Conservation (phyloP, 2,329 filamentous ascomycete species). For the Aspergillus novofumigatus region DNA sequence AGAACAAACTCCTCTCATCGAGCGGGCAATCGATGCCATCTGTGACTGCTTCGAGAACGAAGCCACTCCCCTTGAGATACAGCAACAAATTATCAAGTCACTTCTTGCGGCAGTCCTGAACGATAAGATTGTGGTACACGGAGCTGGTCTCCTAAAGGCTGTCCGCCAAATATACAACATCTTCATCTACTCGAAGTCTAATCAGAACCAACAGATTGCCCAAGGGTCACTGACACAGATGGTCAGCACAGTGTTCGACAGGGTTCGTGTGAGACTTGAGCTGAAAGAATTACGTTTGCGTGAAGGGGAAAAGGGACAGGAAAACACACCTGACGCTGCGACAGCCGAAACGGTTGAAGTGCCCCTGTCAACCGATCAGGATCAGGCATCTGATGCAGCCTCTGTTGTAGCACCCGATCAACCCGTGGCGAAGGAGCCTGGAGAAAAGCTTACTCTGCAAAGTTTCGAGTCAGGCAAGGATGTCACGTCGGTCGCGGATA, state of each 20-base stretch:
- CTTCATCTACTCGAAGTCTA: slow-evolving; percentile 90
- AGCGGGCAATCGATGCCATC: slow-evolving; percentile 97
- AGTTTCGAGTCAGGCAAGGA: slow-evolving; percentile 67
- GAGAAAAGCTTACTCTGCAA: slow-evolving; percentile 61
- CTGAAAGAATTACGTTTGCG: slow-evolving; percentile 74
- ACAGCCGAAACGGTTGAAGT: slow-evolving; percentile 36
- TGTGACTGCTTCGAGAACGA: slow-evolving; percentile 99
- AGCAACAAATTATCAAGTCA: slow-evolving; percentile 97
- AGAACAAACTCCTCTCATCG: slow-evolving; percentile 71
- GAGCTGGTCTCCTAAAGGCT: slow-evolving; percentile 90
- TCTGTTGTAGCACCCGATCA: slow-evolving; percentile 35
- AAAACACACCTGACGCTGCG: slow-evolving; percentile 33
- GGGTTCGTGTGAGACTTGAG: slow-evolving; percentile 80
- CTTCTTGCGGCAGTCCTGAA: slow-evolving; percentile 91
- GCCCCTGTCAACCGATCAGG: slow-evolving; percentile 45
- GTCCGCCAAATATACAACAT: slow-evolving; percentile 99
- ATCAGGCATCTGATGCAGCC: slow-evolving; percentile 41
- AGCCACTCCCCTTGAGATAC: slow-evolving; percentile 83
- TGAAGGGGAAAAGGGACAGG: slow-evolving; percentile 32
- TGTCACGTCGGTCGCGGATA: slow-evolving; percentile 62
- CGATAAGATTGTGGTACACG: slow-evolving; percentile 98
- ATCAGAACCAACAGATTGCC: slow-evolving; percentile 91
- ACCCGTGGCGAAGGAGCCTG: slow-evolving; percentile 50
- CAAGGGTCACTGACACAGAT: slow-evolving; percentile 97
- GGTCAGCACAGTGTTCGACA: slow-evolving; percentile 96